Evolutionary conservation across 192 early-diverging fungal species (phyloP).

Genomic region (Podila epicladia): DNA sequence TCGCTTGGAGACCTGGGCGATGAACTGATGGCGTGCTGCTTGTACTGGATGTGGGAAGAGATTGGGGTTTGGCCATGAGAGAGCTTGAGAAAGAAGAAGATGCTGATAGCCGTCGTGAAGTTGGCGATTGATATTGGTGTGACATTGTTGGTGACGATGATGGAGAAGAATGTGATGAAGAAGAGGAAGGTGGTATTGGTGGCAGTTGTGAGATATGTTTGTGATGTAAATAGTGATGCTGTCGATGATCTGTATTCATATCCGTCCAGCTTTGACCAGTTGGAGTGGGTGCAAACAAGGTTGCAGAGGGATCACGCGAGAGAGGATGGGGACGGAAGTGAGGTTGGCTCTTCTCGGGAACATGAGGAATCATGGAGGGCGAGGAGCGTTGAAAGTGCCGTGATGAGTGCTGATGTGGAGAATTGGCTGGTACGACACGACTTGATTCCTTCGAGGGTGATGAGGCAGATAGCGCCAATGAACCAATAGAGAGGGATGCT

Average conservation of each 20-base stretch:
- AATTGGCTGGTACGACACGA: no score
- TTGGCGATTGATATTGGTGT: neutral
- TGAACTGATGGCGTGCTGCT: neutral
- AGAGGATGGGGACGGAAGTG: neutral
- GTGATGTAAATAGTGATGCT: neutral
- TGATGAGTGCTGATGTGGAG: neutral
- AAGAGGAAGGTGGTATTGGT: neutral
- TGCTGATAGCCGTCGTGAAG: neutral
- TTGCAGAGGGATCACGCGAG: conserved; percentile 1
- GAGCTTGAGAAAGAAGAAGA: conserved; percentile 15
- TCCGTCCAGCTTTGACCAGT: neutral
- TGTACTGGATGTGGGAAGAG: neutral
- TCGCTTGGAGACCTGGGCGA: neutral
- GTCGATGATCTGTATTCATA: neutral
- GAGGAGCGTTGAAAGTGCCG: neutral
- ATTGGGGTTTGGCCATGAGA: conserved; percentile 16
- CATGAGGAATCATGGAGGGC: neutral
- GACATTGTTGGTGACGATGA: neutral
- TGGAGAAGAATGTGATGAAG: neutral
- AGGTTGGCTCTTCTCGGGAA: conserved; percentile 1
- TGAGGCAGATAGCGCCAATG: no score
- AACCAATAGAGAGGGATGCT: no score
- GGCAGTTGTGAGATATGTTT: neutral
- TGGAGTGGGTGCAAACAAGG: neutral
- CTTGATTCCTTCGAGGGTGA: no score